phyloP scores from a whole-genome alignment of 768 basidiomycete genomes.

The Rhodotorula babjevae region DNA sequence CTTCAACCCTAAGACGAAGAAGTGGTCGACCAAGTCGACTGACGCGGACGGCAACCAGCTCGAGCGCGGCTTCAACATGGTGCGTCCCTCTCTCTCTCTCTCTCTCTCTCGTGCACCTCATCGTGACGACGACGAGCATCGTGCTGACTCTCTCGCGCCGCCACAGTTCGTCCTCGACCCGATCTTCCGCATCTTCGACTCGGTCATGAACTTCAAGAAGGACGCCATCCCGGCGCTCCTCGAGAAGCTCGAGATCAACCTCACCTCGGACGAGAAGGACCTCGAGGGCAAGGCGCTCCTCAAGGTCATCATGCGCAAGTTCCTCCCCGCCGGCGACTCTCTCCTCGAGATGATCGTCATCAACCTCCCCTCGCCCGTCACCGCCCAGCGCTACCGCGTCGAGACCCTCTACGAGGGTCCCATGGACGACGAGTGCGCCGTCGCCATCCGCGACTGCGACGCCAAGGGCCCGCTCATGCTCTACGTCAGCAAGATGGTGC shows the following conservation, averaged over 20 bases:
- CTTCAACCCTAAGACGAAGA: constrained; percentile 94
- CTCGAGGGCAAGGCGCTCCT: constrained; percentile 92
- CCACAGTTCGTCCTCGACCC: constrained; percentile 89
- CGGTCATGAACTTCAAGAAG: constrained; percentile 99
- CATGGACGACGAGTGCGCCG: constrained; percentile 99
- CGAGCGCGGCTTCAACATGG: constrained; percentile 91
- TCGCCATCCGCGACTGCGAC: constrained; percentile 96
- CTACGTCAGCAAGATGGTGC: constrained; percentile 99
- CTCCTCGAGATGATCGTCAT: constrained; percentile 99
- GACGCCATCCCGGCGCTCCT: constrained; percentile 74
- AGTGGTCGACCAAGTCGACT: constrained; percentile 78
- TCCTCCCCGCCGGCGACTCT: constrained; percentile 97
- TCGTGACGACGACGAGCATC: too few relatives aligned
- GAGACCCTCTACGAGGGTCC: constrained; percentile 99
- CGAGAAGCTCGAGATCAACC: constrained; percentile 92
- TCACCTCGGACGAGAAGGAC: constrained; percentile 80
- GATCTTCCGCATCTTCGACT: constrained; percentile 96
- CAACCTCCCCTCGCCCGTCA: constrained; percentile 93
- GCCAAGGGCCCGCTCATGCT: constrained; percentile 92
- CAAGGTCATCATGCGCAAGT: constrained; percentile 98
- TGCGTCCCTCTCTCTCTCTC: neutral
- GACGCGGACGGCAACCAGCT: constrained; percentile 82
- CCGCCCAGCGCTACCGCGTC: constrained; percentile 96
- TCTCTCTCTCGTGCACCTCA: neutral
- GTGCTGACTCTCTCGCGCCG: neutral